A percentile compares a stretch with the other conserved stretches of the same genome.
phyloP scores from a whole-genome alignment of 1,139 yeast genomes.

The Taiozyma onychis region DNA sequence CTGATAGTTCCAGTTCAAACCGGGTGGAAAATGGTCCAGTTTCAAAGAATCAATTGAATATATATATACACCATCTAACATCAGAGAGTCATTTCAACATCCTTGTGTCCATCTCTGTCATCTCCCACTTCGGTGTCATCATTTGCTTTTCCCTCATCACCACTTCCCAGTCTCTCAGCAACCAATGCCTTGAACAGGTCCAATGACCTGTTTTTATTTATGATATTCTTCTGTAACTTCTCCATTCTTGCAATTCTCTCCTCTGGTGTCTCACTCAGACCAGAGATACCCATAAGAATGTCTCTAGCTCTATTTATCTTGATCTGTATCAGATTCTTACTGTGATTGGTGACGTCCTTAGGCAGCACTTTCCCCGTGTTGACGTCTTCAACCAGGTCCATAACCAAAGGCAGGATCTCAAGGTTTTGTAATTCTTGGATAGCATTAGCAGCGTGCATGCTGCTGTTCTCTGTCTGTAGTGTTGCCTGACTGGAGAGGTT shows the following conservation, averaged over 20 bases:
- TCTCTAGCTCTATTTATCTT: conserved; percentile 16
- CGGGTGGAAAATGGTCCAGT: no score
- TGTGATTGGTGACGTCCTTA: conserved; percentile 20
- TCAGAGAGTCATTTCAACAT: not conserved
- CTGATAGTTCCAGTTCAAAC: no score
- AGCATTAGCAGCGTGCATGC: not conserved
- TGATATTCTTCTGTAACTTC: conserved; percentile 15
- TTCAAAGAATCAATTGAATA: no score
- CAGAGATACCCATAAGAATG: conserved; percentile 16
- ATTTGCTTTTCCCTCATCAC: not conserved
- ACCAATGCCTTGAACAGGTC: conserved; percentile 12
- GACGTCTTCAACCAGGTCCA: conserved; percentile 23
- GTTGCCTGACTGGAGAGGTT: not conserved
- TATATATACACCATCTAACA: no score
- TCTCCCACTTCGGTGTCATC: not conserved
- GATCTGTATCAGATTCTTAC: conserved; percentile 6
- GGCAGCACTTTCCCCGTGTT: conserved; percentile 19
- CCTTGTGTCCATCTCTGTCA: not conserved
- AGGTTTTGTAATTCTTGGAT: conserved; percentile 16
- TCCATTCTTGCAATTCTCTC: conserved; percentile 15
- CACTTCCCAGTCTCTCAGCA: conserved; percentile 5
- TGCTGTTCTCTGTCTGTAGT: not conserved
- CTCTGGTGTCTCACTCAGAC: conserved; percentile 19
- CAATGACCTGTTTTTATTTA: conserved; percentile 10
- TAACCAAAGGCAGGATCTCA: conserved; percentile 21